Base-by-base conservation (phyloP, 345 rosid species). In the Cochlearia excelsa region DNA sequence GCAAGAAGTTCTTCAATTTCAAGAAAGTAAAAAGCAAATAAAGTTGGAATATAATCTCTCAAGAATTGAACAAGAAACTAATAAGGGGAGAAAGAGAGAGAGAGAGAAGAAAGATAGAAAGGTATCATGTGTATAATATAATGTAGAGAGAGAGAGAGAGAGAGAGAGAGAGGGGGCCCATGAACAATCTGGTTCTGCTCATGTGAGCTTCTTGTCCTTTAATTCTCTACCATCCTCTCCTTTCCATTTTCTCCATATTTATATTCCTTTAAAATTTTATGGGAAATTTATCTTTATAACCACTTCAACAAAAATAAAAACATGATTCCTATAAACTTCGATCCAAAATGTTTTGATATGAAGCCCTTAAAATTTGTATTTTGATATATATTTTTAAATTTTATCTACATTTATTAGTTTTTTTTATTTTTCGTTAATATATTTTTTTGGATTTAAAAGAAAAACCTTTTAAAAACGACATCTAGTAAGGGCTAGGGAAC, bases 141-240 rank as follows among this genome's bases (percentile, higher is more conserved):
- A 70, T 55, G 64, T 51, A 57, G 69, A 70, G 23, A 52, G 65
- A 70, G 75, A 64, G 27, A 11, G 52, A 35, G 26, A 34, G 47
- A 10, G 43, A 51, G 61, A 48, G 51, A 23, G 40, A 6, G 39
- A 3, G 66, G 51, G 70, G 70, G 47, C 70, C 70, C 75, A 71
- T 65, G 70, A 71, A 53, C 65, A 64, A 71, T 64, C 70, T 59
- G 70, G 75, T 71, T 71, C 61, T 71, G 70, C 58, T 71, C 75
- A 71, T 71, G 75, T 71, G 75, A 65, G 70, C 70, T 65, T 65
- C 66, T 71, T 71, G 75, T 65, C 70, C 62, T 71, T 64, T 71
- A 65, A 3, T 64, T 71, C 65, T 58, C 65, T 57, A 70, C 69
- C 43, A 63, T 70, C 53, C 58, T 70, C 52, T 33, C 35, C 3